Base-by-base conservation (phyloP, 768 basidiomycete genomes). In the Phallus indusiatus region DNA sequence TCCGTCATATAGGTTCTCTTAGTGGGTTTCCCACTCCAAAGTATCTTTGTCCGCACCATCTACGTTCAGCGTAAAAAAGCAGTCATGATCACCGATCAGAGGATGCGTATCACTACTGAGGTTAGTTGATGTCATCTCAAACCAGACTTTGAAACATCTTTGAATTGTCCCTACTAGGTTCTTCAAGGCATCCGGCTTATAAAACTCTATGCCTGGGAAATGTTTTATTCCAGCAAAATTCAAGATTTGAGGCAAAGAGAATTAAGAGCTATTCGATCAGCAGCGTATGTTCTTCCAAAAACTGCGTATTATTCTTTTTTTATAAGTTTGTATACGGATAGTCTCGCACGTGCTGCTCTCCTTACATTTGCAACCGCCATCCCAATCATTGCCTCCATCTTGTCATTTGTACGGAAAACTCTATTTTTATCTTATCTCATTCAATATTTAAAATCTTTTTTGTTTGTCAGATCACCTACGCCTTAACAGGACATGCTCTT, bases 141-240 rank as follows among this genome's bases (percentile, higher is more conserved):
- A 20, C 2, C n/a, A 5, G n/a, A n/a, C n/a, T 46, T 50, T n/a
- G 36, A 11, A 1, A 33, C 46, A 34, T 46, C 24, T 49, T 65
- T 10, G 48, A 36, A n/a, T 42, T 14, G 36, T 17, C 34, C n/a
- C n/a, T n/a, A 52, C 56, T 61, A 81, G 73, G 77, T 88, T 1
- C 70, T 90, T 14, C 82, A 84, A 67, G 82, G 82, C 47, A 84
- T 87, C 57, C 77, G 85, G 3, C 73, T 85, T 5, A 75, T 87
- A 64, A 87, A 87, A 68, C 71, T 77, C 28, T 85, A 82, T 64
- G 80, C 80, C 0, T 85, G 81, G 78, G 83, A 83, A 64, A 57
- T 61, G 12, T 81, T 81, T 60, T 83, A 81, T 63, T 67, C 69
- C 1, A 65, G 73, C 21, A 72, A 75, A 54, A 76, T 81, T 24